A percentile compares a stretch with the other conserved stretches of the same genome.
These are phyloP conservation scores for Phtheirospermum japonicum DNA, from an alignment of 257 asterid genomes.

Conservation along the genomic window DNA sequence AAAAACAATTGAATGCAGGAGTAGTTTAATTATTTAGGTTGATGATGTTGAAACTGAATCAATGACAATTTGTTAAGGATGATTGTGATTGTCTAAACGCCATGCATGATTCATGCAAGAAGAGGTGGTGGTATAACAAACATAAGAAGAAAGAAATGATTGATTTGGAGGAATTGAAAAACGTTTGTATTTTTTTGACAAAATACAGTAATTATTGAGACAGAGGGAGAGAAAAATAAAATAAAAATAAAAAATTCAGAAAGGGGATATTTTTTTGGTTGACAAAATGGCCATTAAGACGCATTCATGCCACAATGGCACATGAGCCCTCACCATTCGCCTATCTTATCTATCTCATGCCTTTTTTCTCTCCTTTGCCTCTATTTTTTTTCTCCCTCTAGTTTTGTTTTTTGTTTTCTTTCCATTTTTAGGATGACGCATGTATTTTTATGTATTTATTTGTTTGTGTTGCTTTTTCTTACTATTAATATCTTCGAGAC, in stretches of 20 bases:
- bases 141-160: neutral
- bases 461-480: too few relatives aligned
- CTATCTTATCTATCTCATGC: neutral
- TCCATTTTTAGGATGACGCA: neutral
- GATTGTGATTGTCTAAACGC: neutral
- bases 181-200: neutral
- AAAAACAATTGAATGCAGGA: neutral
- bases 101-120: neutral
- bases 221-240: neutral
- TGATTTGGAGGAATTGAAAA: neutral
- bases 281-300: constrained; percentile 26
- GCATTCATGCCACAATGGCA: constrained; percentile 9
- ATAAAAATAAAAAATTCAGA: neutral
- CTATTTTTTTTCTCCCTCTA: neutral
- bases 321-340: constrained; percentile 1
- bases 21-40: neutral
- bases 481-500: too few relatives aligned
- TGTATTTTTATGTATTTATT: neutral
- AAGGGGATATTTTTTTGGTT: constrained; percentile 28
- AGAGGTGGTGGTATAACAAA: neutral
- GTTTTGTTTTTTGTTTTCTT: neutral
- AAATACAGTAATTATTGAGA: neutral
- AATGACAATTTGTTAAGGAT: neutral
- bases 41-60: too few relatives aligned
- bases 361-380: constrained; percentile 11